A percentile compares a stretch with the other conserved stretches of the same genome.
phyloP scores from a whole-genome alignment of 306 rosid genomes.

The Adenanthera pavonina region DNA sequence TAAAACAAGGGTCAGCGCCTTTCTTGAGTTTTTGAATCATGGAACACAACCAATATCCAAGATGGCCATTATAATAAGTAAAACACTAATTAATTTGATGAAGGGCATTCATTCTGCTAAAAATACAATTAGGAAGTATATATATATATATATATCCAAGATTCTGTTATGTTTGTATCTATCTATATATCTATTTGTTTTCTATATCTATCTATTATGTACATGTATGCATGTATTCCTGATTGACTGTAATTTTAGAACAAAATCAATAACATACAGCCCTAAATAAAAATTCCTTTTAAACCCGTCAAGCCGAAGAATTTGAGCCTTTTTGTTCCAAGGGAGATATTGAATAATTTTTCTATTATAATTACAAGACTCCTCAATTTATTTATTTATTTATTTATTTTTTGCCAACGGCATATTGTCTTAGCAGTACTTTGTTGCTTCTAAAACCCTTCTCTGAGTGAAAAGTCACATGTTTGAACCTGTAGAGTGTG shows the following conservation, averaged over 20 bases:
- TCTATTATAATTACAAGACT: neutral
- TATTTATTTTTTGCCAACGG: too few relatives aligned
- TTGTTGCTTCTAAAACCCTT: too few relatives aligned
- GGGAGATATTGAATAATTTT: neutral
- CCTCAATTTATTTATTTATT: neutral
- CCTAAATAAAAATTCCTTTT: neutral
- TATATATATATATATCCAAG: too few relatives aligned
- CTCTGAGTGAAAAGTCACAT: too few relatives aligned
- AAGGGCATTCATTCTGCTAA: neutral
- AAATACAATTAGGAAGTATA: too few relatives aligned
- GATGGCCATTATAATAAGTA: neutral
- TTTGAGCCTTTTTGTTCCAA: neutral
- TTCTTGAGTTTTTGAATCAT: slow-evolving; percentile 36
- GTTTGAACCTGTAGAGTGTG: too few relatives aligned
- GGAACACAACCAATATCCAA: slow-evolving; percentile 39
- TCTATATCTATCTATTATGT: too few relatives aligned
- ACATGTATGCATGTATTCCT: neutral
- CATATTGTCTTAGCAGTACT: too few relatives aligned
- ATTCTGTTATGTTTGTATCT: too few relatives aligned
- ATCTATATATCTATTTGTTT: too few relatives aligned
- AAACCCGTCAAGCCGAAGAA: neutral
- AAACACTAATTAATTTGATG: neutral
- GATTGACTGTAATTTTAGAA: neutral
- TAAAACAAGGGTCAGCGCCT: slow-evolving; percentile 53
- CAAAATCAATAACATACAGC: neutral